Evolutionary conservation across 2,329 filamentous ascomycete species (phyloP).

Genomic region (Colletotrichum higginsianum): DNA sequence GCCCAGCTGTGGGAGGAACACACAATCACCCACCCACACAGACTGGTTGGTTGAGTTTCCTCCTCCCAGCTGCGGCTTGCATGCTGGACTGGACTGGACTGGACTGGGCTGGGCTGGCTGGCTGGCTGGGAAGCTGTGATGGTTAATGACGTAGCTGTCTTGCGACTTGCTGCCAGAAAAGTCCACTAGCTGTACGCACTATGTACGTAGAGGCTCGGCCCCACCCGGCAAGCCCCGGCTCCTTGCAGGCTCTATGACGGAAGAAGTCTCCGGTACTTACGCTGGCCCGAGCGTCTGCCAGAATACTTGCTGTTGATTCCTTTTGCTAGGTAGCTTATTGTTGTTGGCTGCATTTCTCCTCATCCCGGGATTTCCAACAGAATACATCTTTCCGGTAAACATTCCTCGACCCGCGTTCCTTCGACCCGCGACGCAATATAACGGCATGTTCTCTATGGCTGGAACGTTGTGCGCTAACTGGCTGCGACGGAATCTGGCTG

Average conservation of each 20-base stretch:
- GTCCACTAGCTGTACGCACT: slow-evolving; percentile 23
- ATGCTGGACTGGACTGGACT: slow-evolving; percentile 1
- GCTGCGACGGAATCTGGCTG: background rate
- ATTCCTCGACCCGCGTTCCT: background rate
- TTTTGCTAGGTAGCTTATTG: background rate
- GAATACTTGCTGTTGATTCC: background rate
- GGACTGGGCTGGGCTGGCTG: slow-evolving; percentile 5
- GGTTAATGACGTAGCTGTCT: slow-evolving; percentile 42
- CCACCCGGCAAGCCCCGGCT: slow-evolving; percentile 29
- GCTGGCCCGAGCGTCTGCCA: slow-evolving; percentile 7
- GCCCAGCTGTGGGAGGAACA: slow-evolving; percentile 5
- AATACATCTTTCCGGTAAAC: background rate
- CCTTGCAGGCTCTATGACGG: slow-evolving; percentile 36
- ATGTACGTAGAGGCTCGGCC: slow-evolving; percentile 15
- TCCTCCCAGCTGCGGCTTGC: slow-evolving; percentile 36
- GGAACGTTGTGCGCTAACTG: slow-evolving; percentile 6
- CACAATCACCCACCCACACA: background rate
- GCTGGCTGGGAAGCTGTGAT: slow-evolving; percentile 37
- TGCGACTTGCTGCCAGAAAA: slow-evolving; percentile 26
- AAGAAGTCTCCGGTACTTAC: slow-evolving; percentile 33
- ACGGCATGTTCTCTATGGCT: slow-evolving; percentile 13
- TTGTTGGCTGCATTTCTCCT: background rate
- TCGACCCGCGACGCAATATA: slow-evolving; percentile 11
- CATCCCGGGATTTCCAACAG: background rate
- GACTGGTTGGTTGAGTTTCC: slow-evolving; percentile 9